A percentile compares a stretch with the other conserved stretches of the same genome.
phyloP scores from a whole-genome alignment of 2,329 filamentous ascomycete genomes.

The Colletotrichum sojae region DNA sequence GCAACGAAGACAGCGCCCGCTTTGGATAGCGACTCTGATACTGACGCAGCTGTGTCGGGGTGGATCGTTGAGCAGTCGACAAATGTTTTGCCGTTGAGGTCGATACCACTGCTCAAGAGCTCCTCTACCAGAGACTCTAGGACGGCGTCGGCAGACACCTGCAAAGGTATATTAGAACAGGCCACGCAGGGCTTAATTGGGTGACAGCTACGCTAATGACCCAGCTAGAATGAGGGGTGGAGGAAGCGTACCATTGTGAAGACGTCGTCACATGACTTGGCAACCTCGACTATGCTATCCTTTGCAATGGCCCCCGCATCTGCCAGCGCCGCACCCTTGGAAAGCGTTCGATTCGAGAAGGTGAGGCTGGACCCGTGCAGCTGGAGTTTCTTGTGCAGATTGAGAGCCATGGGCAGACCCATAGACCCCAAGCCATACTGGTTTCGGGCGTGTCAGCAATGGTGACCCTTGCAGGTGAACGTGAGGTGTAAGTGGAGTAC shows the following conservation, averaged over 20 bases:
- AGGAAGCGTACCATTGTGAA: slow-evolving; percentile 55
- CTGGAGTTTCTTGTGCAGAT: slow-evolving; percentile 54
- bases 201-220: background rate
- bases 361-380: slow-evolving; percentile 52
- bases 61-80: slow-evolving; percentile 66
- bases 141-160: slow-evolving; percentile 53
- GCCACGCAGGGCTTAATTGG: background rate
- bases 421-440: slow-evolving; percentile 63
- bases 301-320: slow-evolving; percentile 47
- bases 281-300: slow-evolving; percentile 46
- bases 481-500: background rate
- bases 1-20: slow-evolving; percentile 57
- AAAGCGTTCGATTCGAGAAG: slow-evolving; percentile 63
- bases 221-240: no score
- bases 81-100: slow-evolving; percentile 55
- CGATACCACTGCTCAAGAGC: slow-evolving; percentile 41
- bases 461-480: background rate
- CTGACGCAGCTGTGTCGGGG: slow-evolving; percentile 55
- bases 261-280: slow-evolving; percentile 50
- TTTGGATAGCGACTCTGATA: slow-evolving; percentile 47
- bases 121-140: slow-evolving; percentile 52
- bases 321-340: slow-evolving; percentile 54
- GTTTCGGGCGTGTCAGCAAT: background rate
- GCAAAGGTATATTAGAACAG: background rate
- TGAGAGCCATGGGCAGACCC: slow-evolving; percentile 64